Percentiles rank a stretch among this genome's conserved stretches.
Evolutionary conservation across 495 filamentous ascomycete genomes (phyloP).

Genomic region (Lichina pygmaea): DNA sequence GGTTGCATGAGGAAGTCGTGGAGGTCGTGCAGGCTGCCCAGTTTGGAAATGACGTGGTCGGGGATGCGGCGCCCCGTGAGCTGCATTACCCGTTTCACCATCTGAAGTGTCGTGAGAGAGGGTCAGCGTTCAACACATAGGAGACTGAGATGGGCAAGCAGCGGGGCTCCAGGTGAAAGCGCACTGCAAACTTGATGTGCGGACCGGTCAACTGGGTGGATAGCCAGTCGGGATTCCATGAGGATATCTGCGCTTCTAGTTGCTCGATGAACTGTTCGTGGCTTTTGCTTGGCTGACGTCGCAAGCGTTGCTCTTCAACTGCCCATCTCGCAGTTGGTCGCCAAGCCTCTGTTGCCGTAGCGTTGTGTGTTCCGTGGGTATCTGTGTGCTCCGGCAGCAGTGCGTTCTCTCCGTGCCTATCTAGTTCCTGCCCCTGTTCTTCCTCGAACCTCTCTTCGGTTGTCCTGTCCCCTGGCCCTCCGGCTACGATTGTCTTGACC

Average conservation of each 20-base stretch:
- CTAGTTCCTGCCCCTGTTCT: background rate
- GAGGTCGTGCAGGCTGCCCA: conserved; percentile 26
- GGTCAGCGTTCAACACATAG: background rate
- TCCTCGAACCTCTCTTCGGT: background rate
- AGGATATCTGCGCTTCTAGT: conserved; percentile 1
- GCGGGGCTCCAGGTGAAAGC: conserved; percentile 9
- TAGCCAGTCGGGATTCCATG: conserved; percentile 16
- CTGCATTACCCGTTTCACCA: conserved; percentile 50
- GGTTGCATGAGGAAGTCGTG: conserved; percentile 18
- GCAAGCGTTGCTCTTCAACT: background rate
- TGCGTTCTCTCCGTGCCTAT: background rate
- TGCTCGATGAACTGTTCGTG: background rate
- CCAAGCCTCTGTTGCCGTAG: background rate
- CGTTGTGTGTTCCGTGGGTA: background rate
- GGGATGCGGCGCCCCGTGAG: conserved; percentile 46
- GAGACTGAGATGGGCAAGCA: background rate
- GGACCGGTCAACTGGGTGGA: conserved; percentile 26
- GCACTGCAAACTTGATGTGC: conserved; percentile 44
- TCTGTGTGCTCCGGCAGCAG: background rate
- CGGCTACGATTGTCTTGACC: background rate
- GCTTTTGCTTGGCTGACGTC: background rate
- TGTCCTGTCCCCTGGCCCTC: background rate
- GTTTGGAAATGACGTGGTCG: conserved; percentile 30
- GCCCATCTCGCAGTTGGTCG: background rate
- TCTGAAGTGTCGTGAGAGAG: conserved; percentile 15